Evolutionary conservation across 129 eudicot genomes (phyloP), one percentile per base, ranked within the genome.

Genomic region (Flaveria robusta): DNA sequence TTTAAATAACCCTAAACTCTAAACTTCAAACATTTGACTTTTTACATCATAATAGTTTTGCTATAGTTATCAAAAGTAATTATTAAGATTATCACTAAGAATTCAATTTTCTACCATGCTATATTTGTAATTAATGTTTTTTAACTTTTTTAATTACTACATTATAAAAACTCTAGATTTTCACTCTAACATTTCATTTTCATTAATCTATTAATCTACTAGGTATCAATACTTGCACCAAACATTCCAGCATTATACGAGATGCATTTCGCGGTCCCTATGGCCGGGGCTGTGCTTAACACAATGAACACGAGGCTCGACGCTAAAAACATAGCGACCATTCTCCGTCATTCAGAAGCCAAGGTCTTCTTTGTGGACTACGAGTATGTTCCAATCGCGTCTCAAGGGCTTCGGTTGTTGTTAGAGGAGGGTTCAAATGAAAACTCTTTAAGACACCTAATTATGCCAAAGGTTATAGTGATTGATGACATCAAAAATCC

Each of bases 161-260:
- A 15, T 50, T 50, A 49, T 12, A 49, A 49, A 3, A 49, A 49
- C 19, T 13, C 18, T 2, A 49, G 54, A 49, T 15, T 49, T 12
- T 49, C 15, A 1, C 60, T 54, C 60, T 54, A n/a, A 54, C 20
- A n/a, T n/a, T 54, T 19, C 3, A 18, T 2, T 54, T 54, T 18
- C 60, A 18, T 54, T 7, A 7, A 54, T 56, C 31, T 2, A 18
- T 54, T 7, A 7, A 54, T 56, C 31, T 2, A 56, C 2, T 56
- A 58, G 65, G 65, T 58, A 10, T 58, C 65, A 12, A 14, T 58
- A 58, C 65, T 58, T 22, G 65, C 65, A 58, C 34, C 65, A 58
- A 58, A 58, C 65, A 14, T 58, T 58, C 65, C 65, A 8, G 65
- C 65, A 2, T 23, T 58, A 22, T 58, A 58, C 65, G 65, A 58